Conservation (phyloP, 306 rosid genomes). For the Rosa persica region DNA sequence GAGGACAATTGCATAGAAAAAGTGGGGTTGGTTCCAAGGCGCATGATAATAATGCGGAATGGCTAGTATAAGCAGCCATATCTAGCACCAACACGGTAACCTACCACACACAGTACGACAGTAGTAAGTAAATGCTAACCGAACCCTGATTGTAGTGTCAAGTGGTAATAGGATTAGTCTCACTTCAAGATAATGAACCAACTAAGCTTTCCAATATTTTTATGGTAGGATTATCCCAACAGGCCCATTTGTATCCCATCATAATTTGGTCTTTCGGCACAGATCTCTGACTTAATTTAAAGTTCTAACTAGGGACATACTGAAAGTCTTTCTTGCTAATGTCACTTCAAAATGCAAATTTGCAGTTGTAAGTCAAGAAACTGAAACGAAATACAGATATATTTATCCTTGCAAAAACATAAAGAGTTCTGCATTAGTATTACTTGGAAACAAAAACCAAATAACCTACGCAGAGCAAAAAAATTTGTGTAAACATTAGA, state of each 20-base stretch:
- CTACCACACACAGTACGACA: no score
- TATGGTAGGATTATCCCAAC: not conserved
- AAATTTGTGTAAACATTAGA: not conserved
- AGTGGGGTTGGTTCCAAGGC: not conserved
- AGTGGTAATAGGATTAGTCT: not conserved
- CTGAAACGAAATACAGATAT: not conserved
- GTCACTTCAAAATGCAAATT: not conserved
- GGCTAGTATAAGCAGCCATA: not conserved
- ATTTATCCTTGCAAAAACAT: not conserved
- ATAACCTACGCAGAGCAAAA: not conserved
- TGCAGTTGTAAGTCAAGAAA: not conserved
- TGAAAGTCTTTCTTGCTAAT: not conserved
- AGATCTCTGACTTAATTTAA: not conserved
- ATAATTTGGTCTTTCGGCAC: not conserved
- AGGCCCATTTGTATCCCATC: not conserved
- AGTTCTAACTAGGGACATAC: not conserved
- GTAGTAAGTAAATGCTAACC: not conserved
- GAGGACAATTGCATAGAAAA: not conserved
- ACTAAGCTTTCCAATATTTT: not conserved
- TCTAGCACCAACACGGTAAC: not conserved
- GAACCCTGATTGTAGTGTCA: not conserved
- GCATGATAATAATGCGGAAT: not conserved
- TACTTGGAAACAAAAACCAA: not conserved
- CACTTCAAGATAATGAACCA: not conserved
- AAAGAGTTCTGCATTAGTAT: not conserved